Conservation (phyloP, 2,329 filamentous ascomycete species). For the Fusarium austroafricanum region DNA sequence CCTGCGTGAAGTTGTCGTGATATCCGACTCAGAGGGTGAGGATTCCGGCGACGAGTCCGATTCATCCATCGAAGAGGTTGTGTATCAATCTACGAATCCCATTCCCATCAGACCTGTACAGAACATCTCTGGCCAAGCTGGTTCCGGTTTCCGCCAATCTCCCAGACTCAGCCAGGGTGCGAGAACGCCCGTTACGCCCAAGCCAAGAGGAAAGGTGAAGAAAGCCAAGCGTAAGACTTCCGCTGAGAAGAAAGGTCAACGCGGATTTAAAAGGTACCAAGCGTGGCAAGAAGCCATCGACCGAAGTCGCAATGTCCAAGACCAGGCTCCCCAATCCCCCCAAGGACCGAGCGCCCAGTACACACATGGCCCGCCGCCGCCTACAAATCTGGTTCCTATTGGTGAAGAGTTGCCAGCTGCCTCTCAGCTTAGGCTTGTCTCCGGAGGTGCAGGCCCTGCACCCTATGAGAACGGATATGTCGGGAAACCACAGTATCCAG, state of each 20-base stretch:
- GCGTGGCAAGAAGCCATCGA: constrained; percentile 56
- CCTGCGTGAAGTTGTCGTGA: constrained; percentile 73
- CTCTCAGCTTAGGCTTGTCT: constrained; percentile 36
- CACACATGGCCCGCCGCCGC: constrained; percentile 24
- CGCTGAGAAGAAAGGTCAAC: constrained; percentile 52
- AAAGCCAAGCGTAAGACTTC: constrained; percentile 47
- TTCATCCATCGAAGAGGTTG: constrained; percentile 46
- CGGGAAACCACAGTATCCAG: constrained; percentile 35
- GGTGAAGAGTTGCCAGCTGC: constrained; percentile 32
- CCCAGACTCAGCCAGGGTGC: constrained; percentile 27
- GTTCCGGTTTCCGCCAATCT: constrained; percentile 32
- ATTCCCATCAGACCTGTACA: constrained; percentile 19
- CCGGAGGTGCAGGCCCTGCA: constrained; percentile 35
- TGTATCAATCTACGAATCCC: constrained; percentile 17
- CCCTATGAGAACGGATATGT: constrained; percentile 48
- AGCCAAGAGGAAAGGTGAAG: constrained; percentile 39
- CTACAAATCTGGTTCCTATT: constrained; percentile 13
- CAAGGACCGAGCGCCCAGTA: constrained; percentile 16
- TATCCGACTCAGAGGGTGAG: constrained; percentile 69
- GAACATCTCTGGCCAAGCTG: constrained; percentile 26
- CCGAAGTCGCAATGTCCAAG: constrained; percentile 39
- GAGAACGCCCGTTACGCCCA: constrained; percentile 32
- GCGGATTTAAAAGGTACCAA: constrained; percentile 61
- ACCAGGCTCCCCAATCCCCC: constrained; percentile 23
- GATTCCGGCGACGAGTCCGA: constrained; percentile 55